Evolutionary conservation across 805 yeast genomes (phyloP).

Genomic region (Nematodospora valgi): DNA sequence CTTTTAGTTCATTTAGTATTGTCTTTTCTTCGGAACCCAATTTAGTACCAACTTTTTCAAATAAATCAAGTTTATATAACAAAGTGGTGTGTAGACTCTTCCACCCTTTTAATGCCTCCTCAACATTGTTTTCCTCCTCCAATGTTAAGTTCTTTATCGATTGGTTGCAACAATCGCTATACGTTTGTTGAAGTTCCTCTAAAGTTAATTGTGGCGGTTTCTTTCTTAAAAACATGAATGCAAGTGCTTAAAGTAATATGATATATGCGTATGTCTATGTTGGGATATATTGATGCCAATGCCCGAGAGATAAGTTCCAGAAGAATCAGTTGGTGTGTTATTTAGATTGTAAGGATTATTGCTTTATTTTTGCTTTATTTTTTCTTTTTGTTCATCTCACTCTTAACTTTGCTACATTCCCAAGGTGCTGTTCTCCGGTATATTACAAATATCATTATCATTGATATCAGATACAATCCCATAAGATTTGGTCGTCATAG

Average conservation of each 20-base stretch:
- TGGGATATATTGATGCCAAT: background rate
- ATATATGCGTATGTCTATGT: too few species aligned
- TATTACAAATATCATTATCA: too few species aligned
- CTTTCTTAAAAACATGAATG: slow-evolving; percentile 49
- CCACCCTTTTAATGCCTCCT: slow-evolving; percentile 70
- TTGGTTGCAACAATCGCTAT: slow-evolving; percentile 58
- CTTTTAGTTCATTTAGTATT: slow-evolving; percentile 29
- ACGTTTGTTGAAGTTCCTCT: slow-evolving; percentile 57
- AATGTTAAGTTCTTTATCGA: slow-evolving; percentile 54
- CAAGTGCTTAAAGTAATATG: background rate
- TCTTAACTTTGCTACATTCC: too few species aligned
- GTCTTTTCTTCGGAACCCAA: slow-evolving; percentile 21
- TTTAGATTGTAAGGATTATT: too few species aligned
- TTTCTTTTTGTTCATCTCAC: too few species aligned
- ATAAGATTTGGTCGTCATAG: too few species aligned
- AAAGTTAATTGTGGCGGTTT: slow-evolving; percentile 54
- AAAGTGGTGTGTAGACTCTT: slow-evolving; percentile 63
- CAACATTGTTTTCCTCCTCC: slow-evolving; percentile 52
- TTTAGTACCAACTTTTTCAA: slow-evolving; percentile 38
- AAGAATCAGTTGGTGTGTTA: too few species aligned
- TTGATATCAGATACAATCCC: too few species aligned
- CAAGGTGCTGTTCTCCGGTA: too few species aligned
- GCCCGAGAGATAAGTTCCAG: background rate
- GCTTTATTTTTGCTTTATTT: too few species aligned
- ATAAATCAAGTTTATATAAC: slow-evolving; percentile 53